A percentile compares a stretch with the other conserved stretches of the same genome.
phyloP scores from a whole-genome alignment of 495 filamentous ascomycete genomes.

The Tuber aestivum region DNA sequence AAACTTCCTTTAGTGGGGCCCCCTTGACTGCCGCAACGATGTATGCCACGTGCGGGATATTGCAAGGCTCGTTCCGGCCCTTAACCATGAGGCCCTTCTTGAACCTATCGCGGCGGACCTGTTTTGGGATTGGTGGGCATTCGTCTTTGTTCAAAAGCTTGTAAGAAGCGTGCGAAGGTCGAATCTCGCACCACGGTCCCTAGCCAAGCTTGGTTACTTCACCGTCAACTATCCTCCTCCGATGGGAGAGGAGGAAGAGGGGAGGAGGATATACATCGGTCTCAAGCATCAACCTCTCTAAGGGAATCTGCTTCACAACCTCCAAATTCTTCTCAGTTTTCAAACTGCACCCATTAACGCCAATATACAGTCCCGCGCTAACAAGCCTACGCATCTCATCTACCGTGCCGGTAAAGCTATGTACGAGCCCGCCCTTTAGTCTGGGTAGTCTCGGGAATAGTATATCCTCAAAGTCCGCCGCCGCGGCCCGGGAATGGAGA shows the following conservation, averaged over 20 bases:
- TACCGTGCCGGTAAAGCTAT: constrained; percentile 80
- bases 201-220: not conserved
- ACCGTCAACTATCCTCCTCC: not conserved
- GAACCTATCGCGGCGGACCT: constrained; percentile 92
- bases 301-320: constrained; percentile 67
- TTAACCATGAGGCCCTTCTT: constrained; percentile 76
- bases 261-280: constrained; percentile 57
- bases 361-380: constrained; percentile 70
- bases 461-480: constrained; percentile 70
- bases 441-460: constrained; percentile 50
- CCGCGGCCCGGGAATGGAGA: constrained; percentile 79
- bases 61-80: constrained; percentile 83
- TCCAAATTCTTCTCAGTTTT: constrained; percentile 84
- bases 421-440: constrained; percentile 67
- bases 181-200: constrained; percentile 74
- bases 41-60: constrained; percentile 75
- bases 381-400: constrained; percentile 75
- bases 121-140: constrained; percentile 37
- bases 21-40: constrained; percentile 82
- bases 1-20: constrained; percentile 68
- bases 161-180: constrained; percentile 59
- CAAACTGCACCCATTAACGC: constrained; percentile 85
- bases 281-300: constrained; percentile 76
- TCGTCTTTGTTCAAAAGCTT: constrained; percentile 49
- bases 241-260: not conserved